Conservation (phyloP, 495 filamentous ascomycete species). For the Hypoxylon fuscum region DNA sequence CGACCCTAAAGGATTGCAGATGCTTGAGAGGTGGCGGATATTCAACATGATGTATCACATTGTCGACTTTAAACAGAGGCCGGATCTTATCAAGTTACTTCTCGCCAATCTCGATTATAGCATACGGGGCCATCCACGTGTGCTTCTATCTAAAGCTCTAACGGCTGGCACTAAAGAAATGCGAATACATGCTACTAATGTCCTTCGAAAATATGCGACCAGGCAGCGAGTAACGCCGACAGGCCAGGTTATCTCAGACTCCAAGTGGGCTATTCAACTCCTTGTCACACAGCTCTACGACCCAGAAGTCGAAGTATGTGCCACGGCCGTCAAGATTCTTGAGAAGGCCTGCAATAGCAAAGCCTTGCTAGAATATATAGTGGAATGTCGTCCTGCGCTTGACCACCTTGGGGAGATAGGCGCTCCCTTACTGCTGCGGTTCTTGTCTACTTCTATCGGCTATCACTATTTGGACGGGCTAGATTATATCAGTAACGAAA, state of each 20-base stretch:
- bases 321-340: slow-evolving; percentile 93
- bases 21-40: slow-evolving; percentile 96
- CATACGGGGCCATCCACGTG: slow-evolving; percentile 83
- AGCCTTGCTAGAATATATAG: slow-evolving; percentile 90
- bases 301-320: slow-evolving; percentile 94
- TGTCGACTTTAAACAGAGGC: slow-evolving; percentile 85
- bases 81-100: slow-evolving; percentile 87
- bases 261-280: slow-evolving; percentile 95
- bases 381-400: slow-evolving; percentile 93
- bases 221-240: slow-evolving; percentile 50
- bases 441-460: slow-evolving; percentile 92
- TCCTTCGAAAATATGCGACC: slow-evolving; percentile 83
- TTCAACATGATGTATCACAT: slow-evolving; percentile 99
- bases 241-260: slow-evolving; percentile 55
- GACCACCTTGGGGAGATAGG: slow-evolving; percentile 98
- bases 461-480: slow-evolving; percentile 97
- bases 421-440: slow-evolving; percentile 89
- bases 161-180: slow-evolving; percentile 92
- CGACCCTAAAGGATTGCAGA: slow-evolving; percentile 80
- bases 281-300: slow-evolving; percentile 98
- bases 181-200: slow-evolving; percentile 83
- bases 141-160: slow-evolving; percentile 91
- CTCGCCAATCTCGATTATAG: slow-evolving; percentile 92
- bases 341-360: slow-evolving; percentile 96
- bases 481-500: slow-evolving; percentile 98